Evolutionary conservation across 2,329 filamentous ascomycete genomes (phyloP).

Genomic region (Paracorniculantispora psalliotae): DNA sequence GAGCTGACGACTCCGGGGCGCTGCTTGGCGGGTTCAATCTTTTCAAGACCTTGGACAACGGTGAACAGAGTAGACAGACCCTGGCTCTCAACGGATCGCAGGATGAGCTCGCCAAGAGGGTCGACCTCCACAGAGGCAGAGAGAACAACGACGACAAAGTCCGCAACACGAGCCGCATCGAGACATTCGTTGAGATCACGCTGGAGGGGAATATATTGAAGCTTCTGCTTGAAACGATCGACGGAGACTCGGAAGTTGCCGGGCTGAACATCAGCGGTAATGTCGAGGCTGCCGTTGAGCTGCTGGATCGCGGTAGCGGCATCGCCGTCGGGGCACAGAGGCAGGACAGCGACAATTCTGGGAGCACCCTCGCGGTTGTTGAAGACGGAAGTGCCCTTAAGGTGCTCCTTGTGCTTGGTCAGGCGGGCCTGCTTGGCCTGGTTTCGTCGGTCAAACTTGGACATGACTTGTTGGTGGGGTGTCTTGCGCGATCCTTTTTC

Average conservation of each 20-base stretch:
- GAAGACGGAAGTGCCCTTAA: conserved; percentile 76
- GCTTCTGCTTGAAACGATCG: conserved; percentile 90
- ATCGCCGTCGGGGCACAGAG: conserved; percentile 71
- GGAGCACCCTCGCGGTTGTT: conserved; percentile 81
- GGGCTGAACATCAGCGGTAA: conserved; percentile 59
- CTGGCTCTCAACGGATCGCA: conserved; percentile 86
- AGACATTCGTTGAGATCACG: conserved; percentile 71
- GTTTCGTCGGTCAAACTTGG: conserved; percentile 91
- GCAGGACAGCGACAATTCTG: conserved; percentile 81
- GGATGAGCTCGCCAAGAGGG: conserved; percentile 73
- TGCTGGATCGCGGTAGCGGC: conserved; percentile 60
- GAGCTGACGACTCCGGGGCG: conserved; percentile 71
- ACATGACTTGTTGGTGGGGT: conserved; percentile 94
- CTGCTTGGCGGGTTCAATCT: conserved; percentile 74
- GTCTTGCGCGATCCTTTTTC: conserved; percentile 77
- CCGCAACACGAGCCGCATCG: conserved; percentile 81
- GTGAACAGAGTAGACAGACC: conserved; percentile 91
- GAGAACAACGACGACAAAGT: conserved; percentile 84
- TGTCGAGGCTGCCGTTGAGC: conserved; percentile 75
- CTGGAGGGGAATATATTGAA: conserved; percentile 75
- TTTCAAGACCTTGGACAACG: conserved; percentile 73
- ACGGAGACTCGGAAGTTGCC: conserved; percentile 63
- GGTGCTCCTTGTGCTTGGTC: conserved; percentile 77
- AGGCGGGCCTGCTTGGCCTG: conserved; percentile 87
- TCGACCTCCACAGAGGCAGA: conserved; percentile 83